Evolutionary conservation across 2,329 filamentous ascomycete genomes (phyloP).

Genomic region (Hypomyces rosellus): DNA sequence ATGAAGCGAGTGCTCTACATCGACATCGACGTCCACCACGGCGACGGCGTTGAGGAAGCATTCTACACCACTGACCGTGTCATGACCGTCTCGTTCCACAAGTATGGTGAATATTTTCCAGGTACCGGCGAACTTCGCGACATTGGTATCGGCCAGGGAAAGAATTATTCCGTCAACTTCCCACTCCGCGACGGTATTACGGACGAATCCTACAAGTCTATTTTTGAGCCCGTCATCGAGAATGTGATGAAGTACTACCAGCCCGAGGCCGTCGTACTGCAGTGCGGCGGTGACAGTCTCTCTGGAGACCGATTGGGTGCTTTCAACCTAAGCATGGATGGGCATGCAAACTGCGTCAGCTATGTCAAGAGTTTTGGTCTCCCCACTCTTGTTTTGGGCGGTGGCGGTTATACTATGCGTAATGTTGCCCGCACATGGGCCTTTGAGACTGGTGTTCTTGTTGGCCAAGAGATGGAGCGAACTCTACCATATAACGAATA

Average conservation of each 20-base stretch:
- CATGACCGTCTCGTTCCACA: conserved; percentile 91
- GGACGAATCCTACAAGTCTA: conserved; percentile 79
- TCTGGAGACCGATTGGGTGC: conserved; percentile 91
- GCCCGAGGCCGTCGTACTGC: conserved; percentile 86
- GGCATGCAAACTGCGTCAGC: conserved; percentile 88
- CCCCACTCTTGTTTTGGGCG: conserved; percentile 87
- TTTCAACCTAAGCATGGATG: conserved; percentile 96
- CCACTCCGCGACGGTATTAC: conserved; percentile 89
- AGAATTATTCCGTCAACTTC: conserved; percentile 87
- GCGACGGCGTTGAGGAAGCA: conserved; percentile 87
- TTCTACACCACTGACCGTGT: conserved; percentile 91
- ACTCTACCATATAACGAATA: conserved; percentile 96
- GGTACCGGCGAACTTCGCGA: conserved; percentile 84
- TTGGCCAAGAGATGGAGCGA: conserved; percentile 72
- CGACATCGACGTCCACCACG: conserved; percentile 91
- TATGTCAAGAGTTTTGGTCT: conserved; percentile 82
- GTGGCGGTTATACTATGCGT: conserved; percentile 93
- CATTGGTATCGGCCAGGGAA: conserved; percentile 80
- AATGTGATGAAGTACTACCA: conserved; percentile 83
- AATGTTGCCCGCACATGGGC: conserved; percentile 97
- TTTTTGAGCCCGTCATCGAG: conserved; percentile 86
- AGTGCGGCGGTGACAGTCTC: conserved; percentile 92
- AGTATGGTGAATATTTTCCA: conserved; percentile 94
- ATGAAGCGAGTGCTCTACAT: conserved; percentile 97
- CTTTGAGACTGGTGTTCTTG: conserved; percentile 86